Evolutionary conservation across 2,329 filamentous ascomycete species (phyloP), one percentile per base, ranked within the genome.

Genomic region (Massarina eburnea): DNA sequence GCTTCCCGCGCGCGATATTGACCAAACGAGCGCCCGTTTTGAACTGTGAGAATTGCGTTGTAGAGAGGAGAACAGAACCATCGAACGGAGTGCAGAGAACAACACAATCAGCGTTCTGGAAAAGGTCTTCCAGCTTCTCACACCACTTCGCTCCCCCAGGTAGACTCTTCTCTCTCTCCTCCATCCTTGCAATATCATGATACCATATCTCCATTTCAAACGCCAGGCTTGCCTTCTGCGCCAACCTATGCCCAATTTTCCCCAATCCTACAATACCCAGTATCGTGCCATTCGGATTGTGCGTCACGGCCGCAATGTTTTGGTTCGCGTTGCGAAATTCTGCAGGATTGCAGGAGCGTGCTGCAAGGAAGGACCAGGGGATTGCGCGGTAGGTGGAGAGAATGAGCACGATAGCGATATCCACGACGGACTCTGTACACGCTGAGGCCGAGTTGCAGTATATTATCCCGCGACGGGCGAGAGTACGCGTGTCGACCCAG

Each of bases 391-490:
- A 90, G 12, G 81, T 83, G 8, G 80, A 80, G 39, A 91, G 79
- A 55, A 90, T 80, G 56, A 86, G 78, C 59, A 83, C 84, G 32
- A 88, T 75, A 15, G 84, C 82, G 50, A 87, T 82, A 66, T 90
- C 87, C 40, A 86, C 85, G 1, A 89, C 86, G 4, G 85, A 82
- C 59, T 90, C 86, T 6, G 84, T 84, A 27, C 84, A 85, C 0
- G 86, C 85, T 1, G 82, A 77, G 1, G 85, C 85, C 2, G 82
- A 80, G 70, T 90, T 89, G 74, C 86, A 89, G 71, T 89, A 90
- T 41, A 85, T 70, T 51, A 88, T 80, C 29, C 82, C 80, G 80
- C 10, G 27, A 4, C n/a, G 15, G 8, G 45, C 26, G 26, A 90
- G 63, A 1, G 80, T 66, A 58, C 81, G 74, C 20, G 80, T 79